phyloP scores from a whole-genome alignment of 352 stramenopile species.

The Pythium oligandrum region DNA sequence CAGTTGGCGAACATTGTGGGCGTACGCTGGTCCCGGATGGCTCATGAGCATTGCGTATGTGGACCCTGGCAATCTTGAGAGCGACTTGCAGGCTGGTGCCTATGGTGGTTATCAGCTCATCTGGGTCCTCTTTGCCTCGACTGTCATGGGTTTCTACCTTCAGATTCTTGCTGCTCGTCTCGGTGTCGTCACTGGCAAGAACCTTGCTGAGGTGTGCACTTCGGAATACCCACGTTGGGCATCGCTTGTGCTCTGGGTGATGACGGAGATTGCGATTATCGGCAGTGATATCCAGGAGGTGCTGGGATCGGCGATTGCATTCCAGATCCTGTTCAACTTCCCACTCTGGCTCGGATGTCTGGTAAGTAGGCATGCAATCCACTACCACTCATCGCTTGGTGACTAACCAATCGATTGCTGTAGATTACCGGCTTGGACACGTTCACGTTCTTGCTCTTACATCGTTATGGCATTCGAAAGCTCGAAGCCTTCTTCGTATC shows the following conservation, averaged over 20 bases:
- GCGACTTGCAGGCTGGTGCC: constrained; percentile 91
- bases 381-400: not conserved
- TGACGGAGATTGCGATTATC: constrained; percentile 93
- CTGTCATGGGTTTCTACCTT: constrained; percentile 90
- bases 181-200: constrained; percentile 89
- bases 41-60: constrained; percentile 96
- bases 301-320: constrained; percentile 88
- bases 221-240: constrained; percentile 71
- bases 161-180: constrained; percentile 91
- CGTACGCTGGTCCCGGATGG: constrained; percentile 78
- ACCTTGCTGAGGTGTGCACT: constrained; percentile 88
- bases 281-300: constrained; percentile 91
- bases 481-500: constrained; percentile 91
- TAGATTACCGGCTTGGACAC: constrained; percentile 84
- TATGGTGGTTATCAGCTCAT: constrained; percentile 89
- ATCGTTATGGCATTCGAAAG: constrained; percentile 91
- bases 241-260: constrained; percentile 84
- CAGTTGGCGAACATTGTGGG: constrained; percentile 76
- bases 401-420: not conserved
- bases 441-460: constrained; percentile 93
- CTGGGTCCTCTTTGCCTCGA: constrained; percentile 89
- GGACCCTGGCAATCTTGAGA: constrained; percentile 95
- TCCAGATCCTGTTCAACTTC: constrained; percentile 88
- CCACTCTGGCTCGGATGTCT: constrained; percentile 89
- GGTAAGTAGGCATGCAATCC: constrained; percentile 10